Base-by-base conservation (phyloP, 2,329 filamentous ascomycete genomes). In the Tolypocladium capitatum region DNA sequence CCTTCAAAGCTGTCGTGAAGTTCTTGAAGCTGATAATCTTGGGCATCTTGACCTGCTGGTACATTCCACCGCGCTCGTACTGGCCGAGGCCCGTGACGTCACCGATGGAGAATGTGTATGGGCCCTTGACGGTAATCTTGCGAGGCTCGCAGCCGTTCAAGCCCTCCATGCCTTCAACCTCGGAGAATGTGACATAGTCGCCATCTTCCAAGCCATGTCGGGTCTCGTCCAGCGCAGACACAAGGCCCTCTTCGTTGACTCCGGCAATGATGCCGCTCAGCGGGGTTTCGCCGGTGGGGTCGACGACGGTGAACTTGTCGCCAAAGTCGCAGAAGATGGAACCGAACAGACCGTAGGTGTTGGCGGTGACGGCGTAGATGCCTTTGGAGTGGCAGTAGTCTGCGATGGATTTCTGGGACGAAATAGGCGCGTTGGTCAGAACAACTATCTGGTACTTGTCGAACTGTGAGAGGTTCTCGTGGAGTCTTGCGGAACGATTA, bases 261-360 rank as follows among this genome's bases (percentile, higher is more conserved):
- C 78, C 84, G 40, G 91, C 91, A 47, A 98, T 77, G 53, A 98
- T 98, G 24, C 92, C 92, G 60, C 73, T 88, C 31, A 87, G 72
- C 5, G 87, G 84, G 52, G 86, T 86, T 69, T 98, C 92, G 57
- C 92, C 92, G 14, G 86, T 97, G 4, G 89, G 72, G 61, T 98
- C 92, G 54, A 88, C 83, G 47, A 92, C 81, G 5, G 86, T 88
- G 66, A 98, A 98, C 59, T 92, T 86, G 60, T 91, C 81, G 56
- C 92, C 92, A 62, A 98, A 98, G 62, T 98, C 92, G 60, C 90
- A 96, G 71, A 98, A 98, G 56, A 98, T 85, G 55, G 84, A 86
- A 45, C 92, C 92, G 62, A 98, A 98, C 31, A 98, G 76, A 54
- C 92, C 92, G 59, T 87, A 96, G 0, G 86, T 94, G 61, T 96